Evolutionary conservation across 768 basidiomycete genomes (phyloP).

Genomic region (Pholiota conissans): DNA sequence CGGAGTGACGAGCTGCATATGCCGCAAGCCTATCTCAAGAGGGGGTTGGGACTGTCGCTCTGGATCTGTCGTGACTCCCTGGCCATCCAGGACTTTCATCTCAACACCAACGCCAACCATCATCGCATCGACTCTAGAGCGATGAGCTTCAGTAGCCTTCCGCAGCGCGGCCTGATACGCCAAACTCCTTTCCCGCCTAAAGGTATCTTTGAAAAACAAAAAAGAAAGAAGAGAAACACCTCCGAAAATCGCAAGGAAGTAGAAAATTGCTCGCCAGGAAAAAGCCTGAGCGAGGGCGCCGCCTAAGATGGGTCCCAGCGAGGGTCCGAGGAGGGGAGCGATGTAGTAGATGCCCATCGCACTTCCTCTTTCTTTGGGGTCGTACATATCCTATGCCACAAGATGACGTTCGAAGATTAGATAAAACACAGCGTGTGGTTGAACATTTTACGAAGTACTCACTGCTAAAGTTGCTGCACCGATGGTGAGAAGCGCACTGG

Average conservation of each 20-base stretch:
- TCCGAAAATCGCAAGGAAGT: conserved; percentile 69
- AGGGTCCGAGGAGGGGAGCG: conserved; percentile 71
- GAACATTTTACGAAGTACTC: conserved; percentile 63
- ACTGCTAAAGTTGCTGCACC: conserved; percentile 77
- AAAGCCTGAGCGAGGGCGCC: conserved; percentile 62
- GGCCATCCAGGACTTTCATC: background rate
- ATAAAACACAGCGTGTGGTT: conserved; percentile 49
- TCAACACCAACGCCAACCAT: conserved; percentile 28
- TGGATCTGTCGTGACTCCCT: background rate
- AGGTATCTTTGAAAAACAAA: conserved; percentile 75
- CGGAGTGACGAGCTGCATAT: conserved; percentile 71
- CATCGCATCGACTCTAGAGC: conserved; percentile 8
- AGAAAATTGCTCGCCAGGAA: conserved; percentile 78
- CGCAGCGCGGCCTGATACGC: conserved; percentile 52
- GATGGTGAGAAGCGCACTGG: conserved; percentile 60
- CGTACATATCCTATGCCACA: conserved; percentile 8
- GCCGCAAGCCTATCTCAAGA: conserved; percentile 56
- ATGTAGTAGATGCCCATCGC: conserved; percentile 75
- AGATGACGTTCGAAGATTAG: conserved; percentile 7
- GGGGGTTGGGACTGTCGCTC: background rate
- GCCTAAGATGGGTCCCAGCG: conserved; percentile 68
- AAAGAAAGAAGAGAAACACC: conserved; percentile 54
- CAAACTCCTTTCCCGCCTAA: conserved; percentile 75
- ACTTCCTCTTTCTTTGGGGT: conserved; percentile 8
- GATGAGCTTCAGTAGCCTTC: conserved; percentile 35